phyloP scores from a whole-genome alignment of 306 rosid genomes.

The Styphnolobium japonicum region DNA sequence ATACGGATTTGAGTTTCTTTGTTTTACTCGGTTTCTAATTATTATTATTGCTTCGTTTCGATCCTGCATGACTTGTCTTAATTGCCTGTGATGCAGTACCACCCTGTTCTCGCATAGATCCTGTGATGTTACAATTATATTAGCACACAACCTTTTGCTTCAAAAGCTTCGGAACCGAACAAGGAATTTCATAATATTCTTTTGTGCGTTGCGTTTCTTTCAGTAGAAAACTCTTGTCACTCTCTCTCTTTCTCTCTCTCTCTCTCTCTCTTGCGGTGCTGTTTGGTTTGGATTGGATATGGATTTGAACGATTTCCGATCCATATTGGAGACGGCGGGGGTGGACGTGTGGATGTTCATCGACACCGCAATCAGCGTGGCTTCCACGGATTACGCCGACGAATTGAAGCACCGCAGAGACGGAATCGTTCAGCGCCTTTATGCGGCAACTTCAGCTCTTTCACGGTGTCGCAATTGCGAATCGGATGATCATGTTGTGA shows the following conservation, averaged over 20 bases:
- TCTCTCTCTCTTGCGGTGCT: no score
- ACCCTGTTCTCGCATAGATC: not conserved
- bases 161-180: no score
- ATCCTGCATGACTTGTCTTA: no score
- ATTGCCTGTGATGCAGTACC: not conserved
- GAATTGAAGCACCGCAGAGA: conserved; percentile 74
- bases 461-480: conserved; percentile 43
- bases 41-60: no score
- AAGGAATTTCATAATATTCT: not conserved
- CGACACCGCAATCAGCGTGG: conserved; percentile 72
- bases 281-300: conserved; percentile 14
- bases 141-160: not conserved
- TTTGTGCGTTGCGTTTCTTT: not conserved
- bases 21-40: not conserved
- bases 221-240: not conserved
- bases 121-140: not conserved
- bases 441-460: conserved; percentile 35
- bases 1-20: not conserved
- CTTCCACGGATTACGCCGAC: conserved; percentile 47
- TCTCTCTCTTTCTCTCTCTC: no score
- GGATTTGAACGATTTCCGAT: conserved; percentile 77
- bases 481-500: not conserved
- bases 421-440: conserved; percentile 71
- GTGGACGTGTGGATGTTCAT: conserved; percentile 74
- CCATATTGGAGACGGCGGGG: conserved; percentile 57